Base-by-base conservation (phyloP, 1,139 yeast genomes). In the Hyphopichia burtonii region DNA sequence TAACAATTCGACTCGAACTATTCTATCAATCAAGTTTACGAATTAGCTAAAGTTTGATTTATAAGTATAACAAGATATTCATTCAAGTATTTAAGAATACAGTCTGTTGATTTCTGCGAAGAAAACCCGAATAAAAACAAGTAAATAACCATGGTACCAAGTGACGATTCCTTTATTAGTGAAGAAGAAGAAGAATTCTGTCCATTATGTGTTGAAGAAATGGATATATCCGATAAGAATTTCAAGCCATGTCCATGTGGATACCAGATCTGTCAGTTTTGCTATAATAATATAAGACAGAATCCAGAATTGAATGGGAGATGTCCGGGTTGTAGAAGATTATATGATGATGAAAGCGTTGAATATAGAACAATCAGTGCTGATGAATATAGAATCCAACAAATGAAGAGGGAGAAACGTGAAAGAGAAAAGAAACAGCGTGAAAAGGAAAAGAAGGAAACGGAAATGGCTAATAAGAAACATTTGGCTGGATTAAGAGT, bases 181-280 rank as follows among this genome's bases (percentile, higher is more conserved):
- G 93, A 86, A 52, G 93, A 86, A 47, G 94, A 85, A 55, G 94
- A 85, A 54, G 95, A 86, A 53, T 74, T 76, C 53, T 86, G 86
- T 68, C 99, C 98, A 46, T 78, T 93, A 49, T 93, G 99, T 72
- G 94, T 90, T 58, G 99, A 93, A 66, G 97, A 93, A 61, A 83
- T 93, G 91, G 99, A 93, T 65, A 82, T 91, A 36, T 86, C 96
- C 16, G 99, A 94, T 65, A 88, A 87, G 61, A 89, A 91, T 66
- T 94, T 94, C 76, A 89, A 86, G 63, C 99, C 99, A 6, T 94
- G 99, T 73, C 99, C 98, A 1, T 94, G 99, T 71, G 99, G 99
- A 11, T 94, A 94, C 60, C 99, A 94, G 61, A 88, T 93, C 46
- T 94, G 99, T 65, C 98, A 93, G 72, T 94, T 94, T 60, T 94